Evolutionary conservation across 1,284 basidiomycete species (phyloP), one percentile per base, ranked within the genome.

Genomic region (Tylopilus sp.): DNA sequence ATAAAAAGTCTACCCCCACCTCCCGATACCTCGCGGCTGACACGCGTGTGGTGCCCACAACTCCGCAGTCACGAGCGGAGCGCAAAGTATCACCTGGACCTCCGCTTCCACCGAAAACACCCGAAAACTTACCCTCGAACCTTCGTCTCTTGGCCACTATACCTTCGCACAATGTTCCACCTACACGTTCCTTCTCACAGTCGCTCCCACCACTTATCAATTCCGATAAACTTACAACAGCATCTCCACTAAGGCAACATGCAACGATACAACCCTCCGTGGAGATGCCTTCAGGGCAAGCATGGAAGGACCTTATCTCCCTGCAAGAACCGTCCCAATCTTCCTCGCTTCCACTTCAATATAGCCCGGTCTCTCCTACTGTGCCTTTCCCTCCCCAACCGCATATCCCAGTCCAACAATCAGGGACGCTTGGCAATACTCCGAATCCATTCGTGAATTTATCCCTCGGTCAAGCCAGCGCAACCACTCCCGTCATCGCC

Each of bases 281-380:
- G 10, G 63, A 57, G 40, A 56, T 56, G 17, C 57, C 60, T 35
- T 50, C 51, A 15, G 57, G 59, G 21, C 68, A 73, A 31, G 70
- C 76, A 9, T 82, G 77, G 80, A 68, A 74, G 35, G 79, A 82
- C 58, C 69, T 83, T 18, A 66, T 75, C 28, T 76, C 77, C 12
- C 63, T 82, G 15, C 75, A 78, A 53, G 64, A 57, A 2, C 65
- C 77, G 6, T 63, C 74, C 2, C 59, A 72, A 31, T 71, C 69
- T 37, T 76, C 78, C 0, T 77, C 81, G 1, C 69, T 82, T 29
- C 81, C 80, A 9, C 67, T 82, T 11, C 81, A 82, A 59, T 82
- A 75, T 55, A 57, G 42, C 15, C 44, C 59, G 7, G 37, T 40
- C 4, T 15, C 31, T 11, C 37, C 54, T 2, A n/a, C 46, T 1